Evolutionary conservation across 345 rosid genomes (phyloP).

Genomic region (Rhodomyrtus tomentosa): DNA sequence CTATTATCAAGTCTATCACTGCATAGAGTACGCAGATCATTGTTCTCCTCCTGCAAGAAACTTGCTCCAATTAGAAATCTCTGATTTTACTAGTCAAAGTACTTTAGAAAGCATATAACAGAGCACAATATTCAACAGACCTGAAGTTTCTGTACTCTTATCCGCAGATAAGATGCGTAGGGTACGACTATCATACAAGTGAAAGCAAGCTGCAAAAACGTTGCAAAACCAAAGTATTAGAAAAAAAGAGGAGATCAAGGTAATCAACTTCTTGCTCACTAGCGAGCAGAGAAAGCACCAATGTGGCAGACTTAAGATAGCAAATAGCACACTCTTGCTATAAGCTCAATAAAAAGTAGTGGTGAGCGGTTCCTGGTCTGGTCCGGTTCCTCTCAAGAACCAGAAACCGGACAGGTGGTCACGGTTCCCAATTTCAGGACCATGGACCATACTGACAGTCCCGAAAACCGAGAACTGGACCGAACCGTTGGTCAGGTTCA

Average conservation of each 20-base stretch:
- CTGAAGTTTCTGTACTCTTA: conserved; percentile 46
- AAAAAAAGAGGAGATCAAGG: neutral
- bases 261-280: neutral
- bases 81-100: neutral
- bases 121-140: conserved; percentile 5
- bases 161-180: conserved; percentile 36
- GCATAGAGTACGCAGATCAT: conserved; percentile 32
- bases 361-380: too few relatives aligned
- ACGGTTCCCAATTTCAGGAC: too few relatives aligned
- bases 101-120: neutral
- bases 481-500: too few relatives aligned
- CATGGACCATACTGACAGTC: too few relatives aligned
- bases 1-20: conserved; percentile 16
- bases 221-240: neutral
- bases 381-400: too few relatives aligned
- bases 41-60: conserved; percentile 58
- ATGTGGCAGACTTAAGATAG: neutral
- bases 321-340: neutral
- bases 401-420: too few relatives aligned
- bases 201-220: conserved; percentile 47
- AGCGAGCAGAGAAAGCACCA: neutral
- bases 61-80: neutral
- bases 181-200: conserved; percentile 33
- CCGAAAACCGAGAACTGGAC: too few relatives aligned
- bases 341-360: neutral